Evolutionary conservation across 2,329 filamentous ascomycete genomes (phyloP).

Genomic region (Coleophoma cylindrospora): DNA sequence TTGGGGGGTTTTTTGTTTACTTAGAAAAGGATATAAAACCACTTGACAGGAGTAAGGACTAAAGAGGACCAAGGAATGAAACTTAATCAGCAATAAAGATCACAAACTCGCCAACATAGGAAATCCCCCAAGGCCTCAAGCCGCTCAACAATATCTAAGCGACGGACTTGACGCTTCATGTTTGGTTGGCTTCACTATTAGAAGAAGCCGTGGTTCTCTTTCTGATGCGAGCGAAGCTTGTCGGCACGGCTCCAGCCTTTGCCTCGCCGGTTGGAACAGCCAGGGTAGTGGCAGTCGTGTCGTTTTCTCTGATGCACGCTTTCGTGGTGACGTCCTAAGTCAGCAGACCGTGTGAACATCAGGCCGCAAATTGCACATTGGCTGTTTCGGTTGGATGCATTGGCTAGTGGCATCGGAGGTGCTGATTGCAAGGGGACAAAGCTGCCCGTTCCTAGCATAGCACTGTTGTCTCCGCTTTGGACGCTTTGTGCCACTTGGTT

Average conservation of each 20-base stretch:
- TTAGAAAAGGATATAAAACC: no score
- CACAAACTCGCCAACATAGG: no score
- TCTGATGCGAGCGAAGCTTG: slow-evolving; percentile 13
- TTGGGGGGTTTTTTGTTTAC: no score
- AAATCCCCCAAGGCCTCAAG: no score
- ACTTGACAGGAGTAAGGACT: no score
- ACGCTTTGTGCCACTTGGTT: background rate
- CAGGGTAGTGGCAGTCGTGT: slow-evolving; percentile 7
- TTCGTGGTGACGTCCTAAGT: slow-evolving; percentile 9
- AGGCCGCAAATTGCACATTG: slow-evolving; percentile 5
- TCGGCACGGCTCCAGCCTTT: slow-evolving; percentile 13
- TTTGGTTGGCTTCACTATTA: background rate
- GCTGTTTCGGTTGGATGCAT: background rate
- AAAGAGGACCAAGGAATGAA: no score
- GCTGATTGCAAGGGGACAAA: no score
- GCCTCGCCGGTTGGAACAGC: slow-evolving; percentile 9
- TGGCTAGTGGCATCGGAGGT: background rate
- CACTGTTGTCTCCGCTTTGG: background rate
- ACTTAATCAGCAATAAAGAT: no score
- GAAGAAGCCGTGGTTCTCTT: slow-evolving; percentile 10
- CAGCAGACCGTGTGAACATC: slow-evolving; percentile 8
- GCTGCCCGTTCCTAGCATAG: no score
- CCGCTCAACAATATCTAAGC: no score
- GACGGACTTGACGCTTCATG: no score
- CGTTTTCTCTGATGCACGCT: slow-evolving; percentile 12